These are phyloP conservation scores for Eucalyptus marginata DNA, from an alignment of 345 rosid species.

Conservation along the genomic window DNA sequence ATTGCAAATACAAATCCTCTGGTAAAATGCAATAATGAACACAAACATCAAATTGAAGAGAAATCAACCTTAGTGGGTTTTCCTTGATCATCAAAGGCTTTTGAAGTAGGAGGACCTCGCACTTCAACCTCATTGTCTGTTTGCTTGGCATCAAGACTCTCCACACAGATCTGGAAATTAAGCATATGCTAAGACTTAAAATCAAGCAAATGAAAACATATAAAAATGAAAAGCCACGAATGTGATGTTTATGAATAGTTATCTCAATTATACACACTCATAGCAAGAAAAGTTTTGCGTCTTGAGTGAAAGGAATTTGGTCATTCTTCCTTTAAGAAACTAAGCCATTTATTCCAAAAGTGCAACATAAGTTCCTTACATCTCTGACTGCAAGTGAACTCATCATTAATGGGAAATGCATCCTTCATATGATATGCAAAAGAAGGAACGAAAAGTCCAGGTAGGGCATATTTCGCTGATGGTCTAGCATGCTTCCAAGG, in stretches of 20 bases:
- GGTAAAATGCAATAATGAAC: neutral
- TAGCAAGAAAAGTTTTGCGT: neutral
- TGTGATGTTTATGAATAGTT: neutral
- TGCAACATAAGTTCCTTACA: neutral
- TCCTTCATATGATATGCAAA: neutral
- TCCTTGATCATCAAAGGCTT: constrained; percentile 85
- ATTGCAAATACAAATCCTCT: neutral
- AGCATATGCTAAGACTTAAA: neutral
- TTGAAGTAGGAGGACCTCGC: constrained; percentile 90
- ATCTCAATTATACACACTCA: neutral
- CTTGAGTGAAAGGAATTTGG: neutral
- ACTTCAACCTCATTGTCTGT: constrained; percentile 65
- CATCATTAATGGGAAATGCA: neutral
- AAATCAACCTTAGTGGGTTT: constrained; percentile 76
- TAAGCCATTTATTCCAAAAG: neutral
- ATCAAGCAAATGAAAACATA: neutral
- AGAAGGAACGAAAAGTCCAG: neutral
- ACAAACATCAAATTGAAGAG: neutral
- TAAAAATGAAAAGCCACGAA: neutral
- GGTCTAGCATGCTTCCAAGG: neutral
- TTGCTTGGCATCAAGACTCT: constrained; percentile 64
- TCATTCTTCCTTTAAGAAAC: neutral
- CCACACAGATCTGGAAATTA: constrained; percentile 48
- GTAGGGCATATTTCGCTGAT: neutral
- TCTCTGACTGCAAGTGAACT: neutral